A percentile compares a stretch with the other conserved stretches of the same genome.
phyloP scores from a whole-genome alignment of 108 stramenopile species.

The Pseudonitzschia delicatissima region DNA sequence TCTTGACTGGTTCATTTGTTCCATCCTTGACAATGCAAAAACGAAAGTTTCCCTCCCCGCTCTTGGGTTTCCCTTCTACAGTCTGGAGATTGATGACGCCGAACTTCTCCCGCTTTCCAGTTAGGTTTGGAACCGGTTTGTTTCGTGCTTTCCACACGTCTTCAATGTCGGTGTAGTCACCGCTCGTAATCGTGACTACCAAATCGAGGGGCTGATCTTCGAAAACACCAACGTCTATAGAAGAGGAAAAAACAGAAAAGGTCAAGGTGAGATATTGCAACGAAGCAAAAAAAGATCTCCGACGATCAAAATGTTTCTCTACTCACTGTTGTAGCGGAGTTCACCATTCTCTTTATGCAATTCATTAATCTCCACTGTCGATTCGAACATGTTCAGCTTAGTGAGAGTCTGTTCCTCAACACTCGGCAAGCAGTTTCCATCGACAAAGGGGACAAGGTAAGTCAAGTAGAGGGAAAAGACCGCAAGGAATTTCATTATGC shows the following conservation, averaged over 20 bases:
- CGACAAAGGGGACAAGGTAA: background rate
- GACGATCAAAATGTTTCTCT: background rate
- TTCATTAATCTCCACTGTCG: background rate
- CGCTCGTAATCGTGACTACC: background rate
- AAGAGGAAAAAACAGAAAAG: background rate
- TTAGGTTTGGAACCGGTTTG: background rate
- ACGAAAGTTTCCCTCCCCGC: slow-evolving; percentile 2
- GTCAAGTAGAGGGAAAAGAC: background rate
- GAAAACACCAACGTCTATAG: background rate
- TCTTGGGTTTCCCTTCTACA: slow-evolving; percentile 1
- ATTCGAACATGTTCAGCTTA: background rate
- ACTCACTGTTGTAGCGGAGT: slow-evolving; percentile 5
- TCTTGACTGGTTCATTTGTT: background rate
- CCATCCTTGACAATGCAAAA: background rate
- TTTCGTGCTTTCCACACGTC: background rate
- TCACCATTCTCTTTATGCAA: background rate
- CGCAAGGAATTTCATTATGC: background rate
- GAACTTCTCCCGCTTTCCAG: background rate
- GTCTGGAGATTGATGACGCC: slow-evolving; percentile 2
- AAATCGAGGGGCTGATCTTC: background rate
- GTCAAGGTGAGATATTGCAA: background rate
- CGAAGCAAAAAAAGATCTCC: background rate
- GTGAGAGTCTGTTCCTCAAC: background rate
- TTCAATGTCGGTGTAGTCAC: background rate
- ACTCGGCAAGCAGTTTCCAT: background rate